Percentiles rank a stretch among this genome's conserved stretches.
Conservation (phyloP, 23 red algal species). For the Gracilaria gracilis region DNA sequence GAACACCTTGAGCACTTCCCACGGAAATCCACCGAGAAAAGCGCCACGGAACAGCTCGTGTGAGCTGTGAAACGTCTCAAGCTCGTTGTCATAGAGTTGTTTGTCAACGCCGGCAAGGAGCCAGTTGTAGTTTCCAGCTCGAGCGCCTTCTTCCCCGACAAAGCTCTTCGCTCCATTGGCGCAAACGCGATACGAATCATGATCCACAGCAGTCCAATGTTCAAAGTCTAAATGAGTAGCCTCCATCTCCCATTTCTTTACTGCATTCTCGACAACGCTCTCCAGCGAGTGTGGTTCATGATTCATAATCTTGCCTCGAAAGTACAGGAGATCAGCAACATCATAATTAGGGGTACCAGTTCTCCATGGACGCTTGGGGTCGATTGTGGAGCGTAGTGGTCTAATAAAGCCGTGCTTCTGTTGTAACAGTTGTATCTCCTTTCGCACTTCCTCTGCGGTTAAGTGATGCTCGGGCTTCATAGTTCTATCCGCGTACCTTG, state of each 20-base stretch:
- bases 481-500: not conserved
- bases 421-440: conserved; percentile 13
- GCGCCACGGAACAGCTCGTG: conserved; percentile 66
- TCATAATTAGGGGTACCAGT: conserved; percentile 50
- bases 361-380: conserved; percentile 35
- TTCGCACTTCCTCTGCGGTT: conserved; percentile 5
- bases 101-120: conserved; percentile 57
- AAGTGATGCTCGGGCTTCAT: conserved; percentile 5
- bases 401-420: conserved; percentile 41
- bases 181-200: conserved; percentile 55
- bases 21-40: conserved; percentile 71
- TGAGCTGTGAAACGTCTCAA: conserved; percentile 46
- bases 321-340: conserved; percentile 59
- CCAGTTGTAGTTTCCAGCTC: conserved; percentile 78
- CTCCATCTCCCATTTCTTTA: conserved; percentile 80
- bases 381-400: conserved; percentile 51
- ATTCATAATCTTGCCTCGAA: conserved; percentile 44
- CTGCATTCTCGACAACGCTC: conserved; percentile 65
- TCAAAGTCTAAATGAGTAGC: conserved; percentile 58
- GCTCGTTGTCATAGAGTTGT: conserved; percentile 56
- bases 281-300: conserved; percentile 49
- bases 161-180: conserved; percentile 66
- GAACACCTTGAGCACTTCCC: conserved; percentile 76
- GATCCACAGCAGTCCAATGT: conserved; percentile 52
- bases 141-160: conserved; percentile 35